phyloP scores from a whole-genome alignment of 2,329 filamentous ascomycete genomes.

The Paramyrothecium sp. region DNA sequence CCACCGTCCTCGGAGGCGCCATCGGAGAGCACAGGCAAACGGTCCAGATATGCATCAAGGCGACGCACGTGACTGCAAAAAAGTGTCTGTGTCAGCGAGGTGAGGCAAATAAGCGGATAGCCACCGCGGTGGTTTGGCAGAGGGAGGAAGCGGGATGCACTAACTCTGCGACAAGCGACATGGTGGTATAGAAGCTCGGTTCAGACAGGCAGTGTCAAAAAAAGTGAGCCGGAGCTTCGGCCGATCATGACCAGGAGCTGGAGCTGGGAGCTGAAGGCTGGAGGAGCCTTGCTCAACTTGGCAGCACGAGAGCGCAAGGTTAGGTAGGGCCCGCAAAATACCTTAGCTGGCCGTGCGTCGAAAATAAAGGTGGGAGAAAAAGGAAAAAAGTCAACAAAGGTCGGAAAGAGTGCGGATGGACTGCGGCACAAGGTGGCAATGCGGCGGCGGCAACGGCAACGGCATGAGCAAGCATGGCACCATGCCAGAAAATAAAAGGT shows the following conservation, averaged over 20 bases:
- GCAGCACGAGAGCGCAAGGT: not conserved
- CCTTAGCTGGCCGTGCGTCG: not conserved
- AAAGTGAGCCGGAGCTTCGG: conserved; percentile 8
- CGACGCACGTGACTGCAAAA: conserved; percentile 56
- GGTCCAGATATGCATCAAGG: conserved; percentile 64
- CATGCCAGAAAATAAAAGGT: not conserved
- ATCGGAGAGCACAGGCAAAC: conserved; percentile 44
- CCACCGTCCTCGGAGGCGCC: conserved; percentile 40
- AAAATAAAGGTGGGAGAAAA: not conserved
- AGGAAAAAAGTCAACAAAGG: not conserved
- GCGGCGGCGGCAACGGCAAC: not conserved
- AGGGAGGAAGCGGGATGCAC: conserved; percentile 11
- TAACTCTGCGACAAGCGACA: conserved; percentile 28
- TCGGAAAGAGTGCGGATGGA: not conserved
- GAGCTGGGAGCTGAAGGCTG: not conserved
- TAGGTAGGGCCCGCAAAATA: not conserved
- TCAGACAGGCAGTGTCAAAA: not conserved
- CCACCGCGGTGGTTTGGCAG: not conserved
- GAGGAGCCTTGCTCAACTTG: not conserved
- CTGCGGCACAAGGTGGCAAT: too few relatives aligned
- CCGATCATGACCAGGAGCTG: not conserved
- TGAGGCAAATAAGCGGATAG: not conserved
- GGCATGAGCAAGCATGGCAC: not conserved
- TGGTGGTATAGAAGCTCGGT: conserved; percentile 12
- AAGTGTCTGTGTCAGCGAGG: conserved; percentile 10